Percentiles rank a stretch among this genome's conserved stretches.
These are phyloP conservation scores for Carallia pectinifolia DNA, from an alignment of 345 rosid species.

Conservation along the genomic window DNA sequence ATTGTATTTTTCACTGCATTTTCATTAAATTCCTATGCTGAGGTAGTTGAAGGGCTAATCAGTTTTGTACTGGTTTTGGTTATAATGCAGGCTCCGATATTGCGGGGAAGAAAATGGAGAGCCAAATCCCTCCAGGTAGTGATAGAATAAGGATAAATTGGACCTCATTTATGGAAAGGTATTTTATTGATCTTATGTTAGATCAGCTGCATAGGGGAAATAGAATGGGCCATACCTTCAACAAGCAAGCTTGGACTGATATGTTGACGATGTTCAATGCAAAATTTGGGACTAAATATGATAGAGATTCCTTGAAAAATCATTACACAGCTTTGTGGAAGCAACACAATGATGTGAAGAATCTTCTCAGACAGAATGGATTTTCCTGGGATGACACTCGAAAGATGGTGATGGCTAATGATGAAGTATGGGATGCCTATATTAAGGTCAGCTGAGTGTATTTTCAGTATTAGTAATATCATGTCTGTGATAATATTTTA, in stretches of 20 bases:
- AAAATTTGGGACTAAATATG: constrained; percentile 33
- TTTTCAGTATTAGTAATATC: not conserved
- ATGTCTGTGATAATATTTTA: not conserved
- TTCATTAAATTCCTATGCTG: no score
- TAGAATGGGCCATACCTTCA: constrained; percentile 43
- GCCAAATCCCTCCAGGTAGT: constrained; percentile 10
- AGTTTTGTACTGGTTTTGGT: not conserved
- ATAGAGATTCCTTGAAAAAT: constrained; percentile 35
- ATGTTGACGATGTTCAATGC: constrained; percentile 34
- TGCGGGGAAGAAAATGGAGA: constrained; percentile 10
- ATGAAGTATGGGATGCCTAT: constrained; percentile 29
- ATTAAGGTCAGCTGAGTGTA: constrained; percentile 24
- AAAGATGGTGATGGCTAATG: constrained; percentile 37
- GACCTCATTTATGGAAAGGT: constrained; percentile 31
- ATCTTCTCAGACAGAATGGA: constrained; percentile 44
- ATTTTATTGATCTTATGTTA: constrained; percentile 40
- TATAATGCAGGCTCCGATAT: not conserved
- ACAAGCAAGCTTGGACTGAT: constrained; percentile 44
- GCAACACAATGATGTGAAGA: constrained; percentile 46
- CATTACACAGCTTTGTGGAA: constrained; percentile 37
- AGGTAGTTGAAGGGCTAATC: no score
- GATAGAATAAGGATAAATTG: constrained; percentile 28
- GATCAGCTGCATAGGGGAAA: constrained; percentile 40
- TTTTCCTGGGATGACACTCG: constrained; percentile 41
- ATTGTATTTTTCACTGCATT: no score